phyloP scores from a whole-genome alignment of 768 basidiomycete genomes.

The Hebeloma cylindrosporum region DNA sequence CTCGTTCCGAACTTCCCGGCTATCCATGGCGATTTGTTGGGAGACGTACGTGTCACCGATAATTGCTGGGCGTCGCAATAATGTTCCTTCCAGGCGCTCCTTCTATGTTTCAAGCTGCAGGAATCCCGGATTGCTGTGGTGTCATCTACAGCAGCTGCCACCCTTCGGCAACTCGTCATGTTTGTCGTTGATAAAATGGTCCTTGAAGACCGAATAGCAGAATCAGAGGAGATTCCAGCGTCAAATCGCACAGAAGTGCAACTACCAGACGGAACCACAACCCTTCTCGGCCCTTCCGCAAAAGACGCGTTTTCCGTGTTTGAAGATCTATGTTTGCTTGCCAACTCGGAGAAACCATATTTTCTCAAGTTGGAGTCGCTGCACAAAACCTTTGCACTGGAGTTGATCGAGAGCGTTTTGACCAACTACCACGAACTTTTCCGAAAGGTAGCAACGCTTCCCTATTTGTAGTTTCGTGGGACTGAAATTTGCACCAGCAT shows the following conservation, averaged over 20 bases:
- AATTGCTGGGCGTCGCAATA: not conserved
- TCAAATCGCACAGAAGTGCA: slow-evolving; percentile 41
- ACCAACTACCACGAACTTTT: slow-evolving; percentile 91
- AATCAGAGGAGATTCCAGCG: slow-evolving; percentile 35
- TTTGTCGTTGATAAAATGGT: slow-evolving; percentile 95
- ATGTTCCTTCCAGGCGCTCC: slow-evolving; percentile 59
- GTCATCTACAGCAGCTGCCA: slow-evolving; percentile 95
- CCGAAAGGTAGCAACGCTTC: slow-evolving; percentile 54
- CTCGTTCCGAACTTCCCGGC: slow-evolving; percentile 86
- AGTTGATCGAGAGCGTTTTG: slow-evolving; percentile 94
- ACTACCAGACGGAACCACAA: slow-evolving; percentile 69
- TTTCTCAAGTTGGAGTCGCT: slow-evolving; percentile 82
- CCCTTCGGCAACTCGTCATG: slow-evolving; percentile 95
- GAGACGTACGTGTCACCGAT: slow-evolving; percentile 59
- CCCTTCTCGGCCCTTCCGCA: slow-evolving; percentile 69
- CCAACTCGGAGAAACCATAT: slow-evolving; percentile 75
- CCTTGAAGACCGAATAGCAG: slow-evolving; percentile 57
- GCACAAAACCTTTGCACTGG: slow-evolving; percentile 94
- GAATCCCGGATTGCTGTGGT: slow-evolving; percentile 96
- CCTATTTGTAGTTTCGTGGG: not conserved
- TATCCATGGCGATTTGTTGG: slow-evolving; percentile 77
- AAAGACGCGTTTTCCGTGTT: slow-evolving; percentile 86
- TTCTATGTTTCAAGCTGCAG: slow-evolving; percentile 94
- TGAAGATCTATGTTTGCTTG: slow-evolving; percentile 89
- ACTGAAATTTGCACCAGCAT: slow-evolving; percentile 47